Percentiles rank a stretch among this genome's conserved stretches.
Conservation (phyloP, 1,139 yeast genomes). For the Diutina pseudorugosa region DNA sequence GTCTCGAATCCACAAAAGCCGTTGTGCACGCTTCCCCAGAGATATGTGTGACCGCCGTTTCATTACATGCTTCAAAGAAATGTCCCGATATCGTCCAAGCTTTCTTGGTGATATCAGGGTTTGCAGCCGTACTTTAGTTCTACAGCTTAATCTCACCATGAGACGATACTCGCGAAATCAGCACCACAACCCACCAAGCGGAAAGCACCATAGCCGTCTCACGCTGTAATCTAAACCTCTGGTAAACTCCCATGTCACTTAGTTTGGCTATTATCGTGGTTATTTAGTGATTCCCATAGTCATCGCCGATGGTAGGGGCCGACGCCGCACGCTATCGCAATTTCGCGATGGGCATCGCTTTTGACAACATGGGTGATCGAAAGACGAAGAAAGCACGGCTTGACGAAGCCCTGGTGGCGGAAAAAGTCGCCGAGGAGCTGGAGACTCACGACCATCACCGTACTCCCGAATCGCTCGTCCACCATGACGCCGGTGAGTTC, state of each 20-base stretch:
- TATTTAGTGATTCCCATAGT: neutral
- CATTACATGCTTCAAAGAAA: too few species aligned
- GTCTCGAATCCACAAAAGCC: neutral
- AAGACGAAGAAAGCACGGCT: slow-evolving; percentile 23
- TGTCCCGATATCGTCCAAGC: too few species aligned
- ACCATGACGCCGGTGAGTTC: slow-evolving; percentile 47
- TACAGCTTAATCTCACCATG: too few species aligned
- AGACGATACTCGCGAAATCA: too few species aligned
- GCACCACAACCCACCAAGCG: too few species aligned
- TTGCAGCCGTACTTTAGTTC: too few species aligned
- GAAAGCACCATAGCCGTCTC: too few species aligned
- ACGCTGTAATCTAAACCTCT: too few species aligned
- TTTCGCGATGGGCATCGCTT: slow-evolving; percentile 3
- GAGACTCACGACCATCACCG: slow-evolving; percentile 21
- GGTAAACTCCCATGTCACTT: too few species aligned
- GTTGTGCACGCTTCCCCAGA: too few species aligned
- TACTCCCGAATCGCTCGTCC: slow-evolving; percentile 9
- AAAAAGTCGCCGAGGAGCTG: slow-evolving; percentile 38
- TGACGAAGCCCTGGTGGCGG: slow-evolving; percentile 35
- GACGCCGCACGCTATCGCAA: neutral
- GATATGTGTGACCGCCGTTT: neutral
- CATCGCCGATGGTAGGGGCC: neutral
- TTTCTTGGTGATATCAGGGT: too few species aligned
- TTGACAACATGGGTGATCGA: neutral
- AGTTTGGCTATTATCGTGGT: too few species aligned